phyloP scores from a whole-genome alignment of 768 basidiomycete genomes.

The Pilatotrama ljubarskyi region DNA sequence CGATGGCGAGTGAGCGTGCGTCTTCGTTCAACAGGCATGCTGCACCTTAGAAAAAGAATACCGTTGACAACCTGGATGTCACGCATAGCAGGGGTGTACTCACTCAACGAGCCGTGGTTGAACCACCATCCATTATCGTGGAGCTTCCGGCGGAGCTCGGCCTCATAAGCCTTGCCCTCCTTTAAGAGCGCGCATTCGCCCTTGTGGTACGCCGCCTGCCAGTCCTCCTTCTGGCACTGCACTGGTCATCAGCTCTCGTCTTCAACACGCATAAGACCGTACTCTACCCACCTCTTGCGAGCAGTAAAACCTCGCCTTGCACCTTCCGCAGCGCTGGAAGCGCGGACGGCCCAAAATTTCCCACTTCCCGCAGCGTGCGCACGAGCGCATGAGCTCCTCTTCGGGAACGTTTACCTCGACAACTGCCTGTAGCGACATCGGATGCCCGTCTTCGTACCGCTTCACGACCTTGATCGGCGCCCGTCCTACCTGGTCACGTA shows the following conservation, averaged over 20 bases:
- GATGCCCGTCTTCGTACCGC: not conserved
- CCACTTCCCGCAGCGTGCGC: conserved; percentile 14
- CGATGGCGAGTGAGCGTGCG: too few relatives aligned
- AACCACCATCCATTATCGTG: conserved; percentile 17
- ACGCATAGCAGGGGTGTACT: not conserved
- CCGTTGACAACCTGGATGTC: too few relatives aligned
- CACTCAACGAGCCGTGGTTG: not conserved
- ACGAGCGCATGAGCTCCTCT: not conserved
- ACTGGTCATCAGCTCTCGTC: not conserved
- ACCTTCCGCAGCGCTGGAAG: conserved; percentile 6
- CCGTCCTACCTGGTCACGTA: not conserved
- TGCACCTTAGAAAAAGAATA: too few relatives aligned
- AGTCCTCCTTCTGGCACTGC: conserved; percentile 13
- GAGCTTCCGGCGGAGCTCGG: not conserved
- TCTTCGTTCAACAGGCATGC: too few relatives aligned
- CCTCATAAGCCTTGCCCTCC: not conserved
- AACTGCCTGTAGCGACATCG: not conserved
- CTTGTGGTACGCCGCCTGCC: conserved; percentile 1
- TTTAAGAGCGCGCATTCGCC: conserved; percentile 1
- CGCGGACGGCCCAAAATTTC: conserved; percentile 1
- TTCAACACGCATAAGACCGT: not conserved
- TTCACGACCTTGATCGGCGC: not conserved
- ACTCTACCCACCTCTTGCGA: conserved; percentile 1
- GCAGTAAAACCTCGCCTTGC: conserved; percentile 10
- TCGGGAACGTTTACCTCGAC: conserved; percentile 6